phyloP scores from a whole-genome alignment of 768 basidiomycete genomes.

The Flagelloscypha sp. region DNA sequence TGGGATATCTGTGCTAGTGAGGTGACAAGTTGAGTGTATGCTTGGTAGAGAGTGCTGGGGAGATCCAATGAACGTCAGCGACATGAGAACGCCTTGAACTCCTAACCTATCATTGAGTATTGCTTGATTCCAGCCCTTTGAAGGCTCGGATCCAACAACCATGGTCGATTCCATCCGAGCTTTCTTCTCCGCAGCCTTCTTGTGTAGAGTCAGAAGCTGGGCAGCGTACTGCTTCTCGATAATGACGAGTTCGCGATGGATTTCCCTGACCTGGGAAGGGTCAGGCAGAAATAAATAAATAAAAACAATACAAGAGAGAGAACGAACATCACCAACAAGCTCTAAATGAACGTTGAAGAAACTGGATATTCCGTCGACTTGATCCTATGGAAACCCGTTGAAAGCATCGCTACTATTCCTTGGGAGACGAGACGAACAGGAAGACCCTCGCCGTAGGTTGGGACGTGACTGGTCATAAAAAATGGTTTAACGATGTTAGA shows the following conservation, averaged over 20 bases:
- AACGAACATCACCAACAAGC: constrained; percentile 53
- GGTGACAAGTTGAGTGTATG: constrained; percentile 58
- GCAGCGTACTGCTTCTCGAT: constrained; percentile 75
- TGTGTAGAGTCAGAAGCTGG: constrained; percentile 58
- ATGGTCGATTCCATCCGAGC: constrained; percentile 43
- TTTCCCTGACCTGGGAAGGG: constrained; percentile 52
- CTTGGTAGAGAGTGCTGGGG: constrained; percentile 61
- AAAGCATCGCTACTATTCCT: constrained; percentile 7
- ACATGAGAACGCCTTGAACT: constrained; percentile 1
- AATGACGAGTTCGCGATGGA: constrained; percentile 56
- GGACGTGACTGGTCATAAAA: too few species aligned
- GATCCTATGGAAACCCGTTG: constrained; percentile 40
- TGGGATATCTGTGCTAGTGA: constrained; percentile 55
- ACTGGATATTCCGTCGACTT: constrained; percentile 54
- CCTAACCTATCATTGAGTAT: constrained; percentile 49
- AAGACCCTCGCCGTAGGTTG: constrained; percentile 3
- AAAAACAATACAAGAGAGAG: neutral
- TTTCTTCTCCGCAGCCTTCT: constrained; percentile 68
- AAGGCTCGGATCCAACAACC: constrained; percentile 61
- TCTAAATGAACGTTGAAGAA: constrained; percentile 60
- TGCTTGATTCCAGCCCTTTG: constrained; percentile 48
- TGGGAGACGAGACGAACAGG: constrained; percentile 5
- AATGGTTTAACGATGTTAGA: too few species aligned
- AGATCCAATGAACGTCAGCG: constrained; percentile 8
- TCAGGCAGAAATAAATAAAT: neutral